Base-by-base conservation (phyloP, 1,139 yeast species). In the Geotrichum cucujoidarum region DNA sequence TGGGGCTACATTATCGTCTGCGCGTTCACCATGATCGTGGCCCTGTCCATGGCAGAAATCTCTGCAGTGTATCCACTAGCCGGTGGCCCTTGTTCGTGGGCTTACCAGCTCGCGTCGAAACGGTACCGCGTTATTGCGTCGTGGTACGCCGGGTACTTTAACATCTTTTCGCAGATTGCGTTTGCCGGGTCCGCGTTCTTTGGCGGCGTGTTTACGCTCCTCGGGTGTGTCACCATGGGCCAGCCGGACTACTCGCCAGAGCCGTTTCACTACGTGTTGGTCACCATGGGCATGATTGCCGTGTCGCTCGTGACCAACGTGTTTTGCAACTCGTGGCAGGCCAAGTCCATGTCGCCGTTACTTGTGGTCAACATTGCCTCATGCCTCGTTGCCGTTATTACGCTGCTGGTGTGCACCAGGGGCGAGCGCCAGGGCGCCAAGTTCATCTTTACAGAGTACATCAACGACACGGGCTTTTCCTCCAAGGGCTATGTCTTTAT, bases 1-100 rank as follows among this genome's bases (percentile, higher is more conserved):
- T 83, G 88, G 87, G 86, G 88, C 47, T 83, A 88, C 87, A 72
- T 81, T 49, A 69, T 75, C 45, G 76, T 81, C 37, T 76, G 78
- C n/a, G 53, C 73, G 45, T 81, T 81, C 54, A 76, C 82, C 48
- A 62, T 80, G 40, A 66, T 73, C 49, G 74, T 78, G 47, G 87
- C 86, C n/a, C 56, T 73, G 49, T 72, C 82, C n/a, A 78, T 82
- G 73, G 76, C 84, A 21, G 80, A 80, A 55, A 68, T 80, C 49
- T 81, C 84, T 1, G 76, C 81, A 16, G 75, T 84, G 16, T 77
- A 78, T 60, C 88, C 89, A 45, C 80, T 87, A 6, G 75, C 83
- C 20, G 59, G 61, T 10, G 69, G 67, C 1, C 57, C 53, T 32
- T 56, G 58, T 37, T 38, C 41, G 13, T 63, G 67, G 65, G 54